Conservation (phyloP, 495 filamentous ascomycete species). For the Podospora tetraspora region DNA sequence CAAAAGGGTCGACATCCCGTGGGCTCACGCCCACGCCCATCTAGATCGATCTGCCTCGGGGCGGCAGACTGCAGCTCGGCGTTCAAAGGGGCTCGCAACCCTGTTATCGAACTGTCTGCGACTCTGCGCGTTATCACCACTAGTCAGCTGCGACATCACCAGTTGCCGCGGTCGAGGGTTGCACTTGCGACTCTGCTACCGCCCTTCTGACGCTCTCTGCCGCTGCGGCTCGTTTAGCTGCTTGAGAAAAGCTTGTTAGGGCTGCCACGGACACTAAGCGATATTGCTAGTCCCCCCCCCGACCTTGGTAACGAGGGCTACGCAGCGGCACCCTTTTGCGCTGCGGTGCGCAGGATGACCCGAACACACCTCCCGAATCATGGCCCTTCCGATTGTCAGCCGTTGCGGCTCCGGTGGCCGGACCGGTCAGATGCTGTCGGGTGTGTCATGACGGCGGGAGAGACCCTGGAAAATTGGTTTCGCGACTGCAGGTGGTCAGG, state of each 20-base stretch:
- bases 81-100: not conserved
- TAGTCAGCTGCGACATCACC: not conserved
- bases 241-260: not conserved
- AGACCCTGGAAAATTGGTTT: not conserved
- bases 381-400: not conserved
- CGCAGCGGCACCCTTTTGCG: not conserved
- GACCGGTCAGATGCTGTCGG: not conserved
- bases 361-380: not conserved
- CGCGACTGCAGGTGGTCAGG: not conserved
- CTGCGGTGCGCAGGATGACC: not conserved
- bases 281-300: not conserved
- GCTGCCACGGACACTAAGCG: not conserved
- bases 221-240: not conserved
- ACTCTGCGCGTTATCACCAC: not conserved
- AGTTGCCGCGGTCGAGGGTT: not conserved
- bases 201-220: not conserved
- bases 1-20: not conserved
- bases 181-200: not conserved
- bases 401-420: not conserved
- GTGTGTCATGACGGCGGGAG: not conserved
- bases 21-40: not conserved
- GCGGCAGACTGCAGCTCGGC: not conserved
- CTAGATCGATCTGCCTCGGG: not conserved
- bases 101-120: not conserved
- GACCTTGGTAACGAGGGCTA: not conserved